A percentile compares a stretch with the other conserved stretches of the same genome.
Evolutionary conservation across 441 rosid species (phyloP).

Genomic region (Populus hybrid): DNA sequence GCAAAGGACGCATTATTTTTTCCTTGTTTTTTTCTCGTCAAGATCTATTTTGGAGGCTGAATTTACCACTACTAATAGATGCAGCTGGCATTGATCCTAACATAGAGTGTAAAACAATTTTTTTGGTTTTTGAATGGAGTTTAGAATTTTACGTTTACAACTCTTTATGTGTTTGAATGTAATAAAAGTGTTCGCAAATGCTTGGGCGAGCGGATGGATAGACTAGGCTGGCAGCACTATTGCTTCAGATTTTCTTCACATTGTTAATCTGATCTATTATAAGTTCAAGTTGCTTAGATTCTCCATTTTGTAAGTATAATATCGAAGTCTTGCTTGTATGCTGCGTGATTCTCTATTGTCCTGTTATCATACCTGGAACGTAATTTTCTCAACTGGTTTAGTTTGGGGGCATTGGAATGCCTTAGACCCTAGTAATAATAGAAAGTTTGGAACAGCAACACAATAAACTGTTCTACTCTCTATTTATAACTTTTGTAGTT

Average conservation of each 20-base stretch:
- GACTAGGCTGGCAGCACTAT: not conserved
- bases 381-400: not conserved
- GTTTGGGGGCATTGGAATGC: not conserved
- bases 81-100: not conserved
- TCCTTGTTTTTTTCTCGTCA: too few species aligned
- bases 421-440: not conserved
- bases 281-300: not conserved
- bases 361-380: not conserved
- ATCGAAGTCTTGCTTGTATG: not conserved
- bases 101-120: not conserved
- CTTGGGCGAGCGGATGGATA: not conserved
- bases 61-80: not conserved
- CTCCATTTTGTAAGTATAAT: not conserved
- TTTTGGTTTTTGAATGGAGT: too few species aligned
- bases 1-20: not conserved
- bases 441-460: not conserved
- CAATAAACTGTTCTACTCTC: not conserved
- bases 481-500: not conserved
- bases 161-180: not conserved
- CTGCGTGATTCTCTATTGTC: not conserved
- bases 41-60: not conserved
- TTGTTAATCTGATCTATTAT: not conserved
- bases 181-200: too few species aligned
- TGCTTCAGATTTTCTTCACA: not conserved
- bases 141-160: too few species aligned